phyloP scores from a whole-genome alignment of 2,329 filamentous ascomycete species.

The Coniochaeta ligniaria region DNA sequence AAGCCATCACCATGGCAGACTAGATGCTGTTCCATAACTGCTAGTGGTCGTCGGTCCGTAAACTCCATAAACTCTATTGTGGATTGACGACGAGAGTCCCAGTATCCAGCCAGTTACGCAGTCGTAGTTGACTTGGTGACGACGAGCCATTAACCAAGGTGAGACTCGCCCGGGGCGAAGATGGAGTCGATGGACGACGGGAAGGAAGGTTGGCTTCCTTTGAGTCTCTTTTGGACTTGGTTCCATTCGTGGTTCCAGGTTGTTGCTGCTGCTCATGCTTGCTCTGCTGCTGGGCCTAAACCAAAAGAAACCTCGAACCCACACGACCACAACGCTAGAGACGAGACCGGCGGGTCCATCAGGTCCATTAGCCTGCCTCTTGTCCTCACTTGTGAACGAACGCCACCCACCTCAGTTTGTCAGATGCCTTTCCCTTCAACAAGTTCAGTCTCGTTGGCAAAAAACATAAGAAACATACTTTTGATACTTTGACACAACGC shows the following conservation, averaged over 20 bases:
- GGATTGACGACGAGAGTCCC: no score
- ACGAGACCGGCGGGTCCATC: not conserved
- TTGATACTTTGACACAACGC: not conserved
- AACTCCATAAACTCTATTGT: not conserved
- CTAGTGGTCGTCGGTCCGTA: not conserved
- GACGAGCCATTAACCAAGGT: not conserved
- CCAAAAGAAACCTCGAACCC: not conserved
- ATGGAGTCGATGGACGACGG: not conserved
- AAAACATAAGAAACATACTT: no score
- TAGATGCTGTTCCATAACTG: no score
- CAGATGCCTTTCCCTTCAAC: not conserved
- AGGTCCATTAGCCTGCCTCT: not conserved
- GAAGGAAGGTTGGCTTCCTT: not conserved
- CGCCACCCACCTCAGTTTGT: not conserved
- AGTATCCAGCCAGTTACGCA: no score
- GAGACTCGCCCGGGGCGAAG: no score
- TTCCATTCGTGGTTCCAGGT: no score
- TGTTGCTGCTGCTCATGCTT: not conserved
- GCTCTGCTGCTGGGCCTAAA: not conserved
- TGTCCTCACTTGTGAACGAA: no score
- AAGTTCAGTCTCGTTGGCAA: no score
- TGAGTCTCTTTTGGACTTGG: not conserved
- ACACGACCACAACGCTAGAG: not conserved
- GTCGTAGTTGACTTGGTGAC: not conserved
- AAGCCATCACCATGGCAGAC: no score